Evolutionary conservation across 2,329 filamentous ascomycete genomes (phyloP).

Genomic region (Lachnellula cervina): DNA sequence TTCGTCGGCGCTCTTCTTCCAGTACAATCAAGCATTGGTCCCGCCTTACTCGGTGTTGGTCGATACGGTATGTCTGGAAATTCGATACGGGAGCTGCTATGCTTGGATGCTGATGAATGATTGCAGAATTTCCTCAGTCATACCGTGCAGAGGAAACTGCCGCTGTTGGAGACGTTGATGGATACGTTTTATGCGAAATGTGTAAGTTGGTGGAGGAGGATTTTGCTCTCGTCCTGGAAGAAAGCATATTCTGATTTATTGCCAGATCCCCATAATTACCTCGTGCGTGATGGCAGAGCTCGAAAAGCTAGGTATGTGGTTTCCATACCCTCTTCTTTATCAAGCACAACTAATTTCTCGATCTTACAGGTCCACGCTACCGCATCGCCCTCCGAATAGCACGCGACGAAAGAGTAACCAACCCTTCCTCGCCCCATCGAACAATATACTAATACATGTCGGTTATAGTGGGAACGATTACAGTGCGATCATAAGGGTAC

Average conservation of each 20-base stretch:
- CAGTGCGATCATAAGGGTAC: slow-evolving; percentile 87
- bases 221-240: too few species aligned
- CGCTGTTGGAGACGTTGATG: slow-evolving; percentile 84
- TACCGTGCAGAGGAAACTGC: slow-evolving; percentile 86
- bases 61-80: slow-evolving; percentile 40
- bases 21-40: slow-evolving; percentile 79
- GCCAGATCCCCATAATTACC: slow-evolving; percentile 71
- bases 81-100: too few species aligned
- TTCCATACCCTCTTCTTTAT: too few species aligned
- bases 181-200: slow-evolving; percentile 90
- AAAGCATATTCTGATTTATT: too few species aligned
- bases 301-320: slow-evolving; percentile 63
- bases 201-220: slow-evolving; percentile 3
- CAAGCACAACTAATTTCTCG: too few species aligned
- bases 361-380: slow-evolving; percentile 62
- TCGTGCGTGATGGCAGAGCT: slow-evolving; percentile 78
- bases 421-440: background rate
- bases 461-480: slow-evolving; percentile 62
- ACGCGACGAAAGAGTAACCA: slow-evolving; percentile 63
- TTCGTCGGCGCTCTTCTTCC: slow-evolving; percentile 80
- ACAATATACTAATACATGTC: background rate
- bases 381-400: slow-evolving; percentile 81
- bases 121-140: slow-evolving; percentile 82
- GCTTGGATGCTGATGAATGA: background rate
- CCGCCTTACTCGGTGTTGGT: slow-evolving; percentile 72